phyloP scores from a whole-genome alignment of 192 early-diverging fungal genomes.

The Linnemannia exigua region DNA sequence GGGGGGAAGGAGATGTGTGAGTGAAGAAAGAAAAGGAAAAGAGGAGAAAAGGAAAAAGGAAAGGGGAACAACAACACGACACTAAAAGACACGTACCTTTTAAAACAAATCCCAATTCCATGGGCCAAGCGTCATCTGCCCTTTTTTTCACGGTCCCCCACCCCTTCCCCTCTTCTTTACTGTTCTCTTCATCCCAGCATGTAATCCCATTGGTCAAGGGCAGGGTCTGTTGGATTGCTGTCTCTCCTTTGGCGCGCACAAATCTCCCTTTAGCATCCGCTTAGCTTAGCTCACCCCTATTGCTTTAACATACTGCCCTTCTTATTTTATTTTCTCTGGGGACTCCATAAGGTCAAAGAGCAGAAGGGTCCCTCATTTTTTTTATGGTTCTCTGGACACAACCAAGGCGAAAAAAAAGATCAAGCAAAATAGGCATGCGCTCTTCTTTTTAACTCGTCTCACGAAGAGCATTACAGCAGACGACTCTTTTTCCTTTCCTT shows the following conservation, averaged over 20 bases:
- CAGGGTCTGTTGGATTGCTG: not conserved
- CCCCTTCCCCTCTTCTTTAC: no score
- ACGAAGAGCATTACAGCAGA: not conserved
- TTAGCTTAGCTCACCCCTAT: constrained; percentile 1
- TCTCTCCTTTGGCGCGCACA: not conserved
- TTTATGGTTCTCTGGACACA: constrained; percentile 9
- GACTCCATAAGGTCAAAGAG: not conserved
- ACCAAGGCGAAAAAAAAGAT: not conserved
- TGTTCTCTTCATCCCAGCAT: not conserved
- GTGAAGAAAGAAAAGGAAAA: constrained; percentile 13
- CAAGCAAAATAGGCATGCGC: not conserved
- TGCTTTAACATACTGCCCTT: not conserved
- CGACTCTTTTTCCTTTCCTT: not conserved
- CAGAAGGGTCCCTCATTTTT: not conserved
- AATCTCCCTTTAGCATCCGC: not conserved
- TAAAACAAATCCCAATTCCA: not conserved
- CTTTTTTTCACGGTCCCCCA: not conserved
- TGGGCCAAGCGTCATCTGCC: constrained; percentile 1
- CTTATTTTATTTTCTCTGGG: not conserved
- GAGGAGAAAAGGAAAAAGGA: not conserved
- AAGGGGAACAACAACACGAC: not conserved
- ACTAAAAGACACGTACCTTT: not conserved
- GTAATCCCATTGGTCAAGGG: not conserved
- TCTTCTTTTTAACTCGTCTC: not conserved
- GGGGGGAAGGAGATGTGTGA: not conserved